Evolutionary conservation across 176 grass and related monocot genomes (phyloP).

Genomic region (Aegilops speltoides): DNA sequence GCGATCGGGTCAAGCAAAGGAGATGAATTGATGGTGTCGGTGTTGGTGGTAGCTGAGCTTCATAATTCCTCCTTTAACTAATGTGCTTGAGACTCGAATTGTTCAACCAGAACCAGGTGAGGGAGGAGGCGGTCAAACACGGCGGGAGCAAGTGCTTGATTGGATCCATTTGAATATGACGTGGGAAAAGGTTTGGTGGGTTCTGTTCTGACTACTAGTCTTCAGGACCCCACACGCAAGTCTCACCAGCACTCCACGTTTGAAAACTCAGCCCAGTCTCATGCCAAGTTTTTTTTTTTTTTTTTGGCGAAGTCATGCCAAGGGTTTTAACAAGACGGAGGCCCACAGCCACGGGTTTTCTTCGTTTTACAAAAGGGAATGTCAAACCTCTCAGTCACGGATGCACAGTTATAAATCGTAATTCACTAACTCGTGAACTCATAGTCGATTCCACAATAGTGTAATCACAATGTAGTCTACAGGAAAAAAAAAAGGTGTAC

Average conservation of each 20-base stretch:
- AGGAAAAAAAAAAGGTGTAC: too few species aligned
- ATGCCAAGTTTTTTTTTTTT: too few species aligned
- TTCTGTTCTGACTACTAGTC: not conserved
- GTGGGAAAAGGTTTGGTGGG: not conserved
- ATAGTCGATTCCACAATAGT: too few species aligned
- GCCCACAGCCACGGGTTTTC: too few species aligned
- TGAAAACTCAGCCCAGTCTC: not conserved
- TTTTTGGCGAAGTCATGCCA: too few species aligned
- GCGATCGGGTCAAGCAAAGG: slow-evolving; percentile 38
- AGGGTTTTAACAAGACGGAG: too few species aligned
- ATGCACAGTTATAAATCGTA: too few species aligned
- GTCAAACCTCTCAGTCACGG: too few species aligned
- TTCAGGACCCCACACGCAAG: not conserved
- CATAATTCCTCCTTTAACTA: not conserved
- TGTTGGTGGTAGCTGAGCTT: not conserved
- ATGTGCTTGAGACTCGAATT: not conserved
- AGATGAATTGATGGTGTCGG: not conserved
- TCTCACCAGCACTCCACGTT: not conserved
- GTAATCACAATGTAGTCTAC: too few species aligned
- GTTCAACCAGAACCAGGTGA: not conserved
- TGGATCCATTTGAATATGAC: not conserved
- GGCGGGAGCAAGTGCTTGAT: not conserved
- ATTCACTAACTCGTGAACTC: too few species aligned
- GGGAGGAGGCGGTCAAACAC: slow-evolving; percentile 31
- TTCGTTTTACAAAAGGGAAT: too few species aligned